Evolutionary conservation across 192 early-diverging fungal genomes (phyloP).

Genomic region (Backusella parvicylindrica): DNA sequence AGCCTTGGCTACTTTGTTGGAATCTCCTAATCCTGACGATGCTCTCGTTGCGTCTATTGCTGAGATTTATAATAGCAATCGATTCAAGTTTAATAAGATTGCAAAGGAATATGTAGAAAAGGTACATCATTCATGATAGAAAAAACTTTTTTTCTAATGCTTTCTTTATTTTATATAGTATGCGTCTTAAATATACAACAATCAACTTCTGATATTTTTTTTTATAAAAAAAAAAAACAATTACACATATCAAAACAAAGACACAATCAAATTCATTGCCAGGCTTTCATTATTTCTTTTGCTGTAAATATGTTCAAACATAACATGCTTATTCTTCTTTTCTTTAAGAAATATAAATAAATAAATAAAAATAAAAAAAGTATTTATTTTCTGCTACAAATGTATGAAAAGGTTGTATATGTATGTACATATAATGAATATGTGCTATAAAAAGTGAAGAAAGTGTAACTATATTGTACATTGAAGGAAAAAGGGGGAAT

Average conservation of each 20-base stretch:
- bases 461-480: too few relatives aligned
- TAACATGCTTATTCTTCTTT: not conserved
- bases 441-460: too few relatives aligned
- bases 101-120: constrained; percentile 75
- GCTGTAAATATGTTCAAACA: not conserved
- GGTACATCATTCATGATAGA: constrained; percentile 34
- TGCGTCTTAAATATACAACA: not conserved
- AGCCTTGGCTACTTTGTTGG: constrained; percentile 60
- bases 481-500: not conserved
- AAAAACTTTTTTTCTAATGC: too few relatives aligned
- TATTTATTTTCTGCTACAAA: not conserved
- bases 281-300: not conserved
- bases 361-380: not conserved
- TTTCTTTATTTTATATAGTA: not conserved
- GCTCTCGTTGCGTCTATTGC: constrained; percentile 72
- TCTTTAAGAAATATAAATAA: too few relatives aligned
- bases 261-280: not conserved
- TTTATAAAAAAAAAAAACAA: not conserved
- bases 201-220: too few relatives aligned
- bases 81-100: constrained; percentile 60
- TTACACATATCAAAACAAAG: too few relatives aligned
- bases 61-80: constrained; percentile 65
- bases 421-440: too few relatives aligned
- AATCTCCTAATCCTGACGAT: constrained; percentile 81
- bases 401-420: not conserved